phyloP scores from a whole-genome alignment of 1,139 yeast genomes.

The Debaryomycetaceae sp. region DNA sequence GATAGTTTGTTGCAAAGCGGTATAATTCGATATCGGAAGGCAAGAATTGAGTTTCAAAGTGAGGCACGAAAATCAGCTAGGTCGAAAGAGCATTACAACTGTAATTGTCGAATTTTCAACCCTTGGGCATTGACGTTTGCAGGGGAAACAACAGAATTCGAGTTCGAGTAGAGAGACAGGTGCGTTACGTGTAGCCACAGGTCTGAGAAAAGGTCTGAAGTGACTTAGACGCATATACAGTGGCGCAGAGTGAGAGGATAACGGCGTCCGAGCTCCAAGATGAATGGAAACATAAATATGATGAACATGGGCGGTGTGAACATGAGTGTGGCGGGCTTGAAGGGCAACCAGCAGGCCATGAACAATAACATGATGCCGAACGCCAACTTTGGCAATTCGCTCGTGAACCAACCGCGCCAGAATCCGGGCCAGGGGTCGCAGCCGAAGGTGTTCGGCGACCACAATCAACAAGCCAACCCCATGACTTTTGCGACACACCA shows the following conservation, averaged over 20 bases:
- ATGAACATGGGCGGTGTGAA: conserved; percentile 11
- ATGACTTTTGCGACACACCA: conserved; percentile 4
- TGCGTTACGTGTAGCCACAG: too few relatives aligned
- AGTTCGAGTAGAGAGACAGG: too few relatives aligned
- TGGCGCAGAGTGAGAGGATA: too few relatives aligned
- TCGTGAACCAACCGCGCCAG: conserved; percentile 5
- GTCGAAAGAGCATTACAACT: too few relatives aligned
- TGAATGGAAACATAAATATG: conserved; percentile 10
- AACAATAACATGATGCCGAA: conserved; percentile 9
- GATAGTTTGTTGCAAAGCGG: not conserved
- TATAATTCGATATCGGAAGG: not conserved
- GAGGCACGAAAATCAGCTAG: too few relatives aligned
- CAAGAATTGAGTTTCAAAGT: too few relatives aligned
- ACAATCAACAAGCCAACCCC: conserved; percentile 1
- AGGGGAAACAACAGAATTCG: too few relatives aligned
- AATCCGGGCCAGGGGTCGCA: conserved; percentile 1
- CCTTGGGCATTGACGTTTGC: too few relatives aligned
- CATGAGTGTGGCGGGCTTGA: conserved; percentile 1
- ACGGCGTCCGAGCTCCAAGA: not conserved
- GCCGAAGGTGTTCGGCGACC: conserved; percentile 1
- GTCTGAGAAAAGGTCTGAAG: too few relatives aligned
- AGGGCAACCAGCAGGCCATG: conserved; percentile 7
- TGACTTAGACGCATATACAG: too few relatives aligned
- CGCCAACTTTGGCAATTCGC: conserved; percentile 6
- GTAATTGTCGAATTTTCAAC: too few relatives aligned